A percentile compares a stretch with the other conserved stretches of the same genome.
Evolutionary conservation across 768 basidiomycete genomes (phyloP).

Genomic region (Termitomyces sp.): DNA sequence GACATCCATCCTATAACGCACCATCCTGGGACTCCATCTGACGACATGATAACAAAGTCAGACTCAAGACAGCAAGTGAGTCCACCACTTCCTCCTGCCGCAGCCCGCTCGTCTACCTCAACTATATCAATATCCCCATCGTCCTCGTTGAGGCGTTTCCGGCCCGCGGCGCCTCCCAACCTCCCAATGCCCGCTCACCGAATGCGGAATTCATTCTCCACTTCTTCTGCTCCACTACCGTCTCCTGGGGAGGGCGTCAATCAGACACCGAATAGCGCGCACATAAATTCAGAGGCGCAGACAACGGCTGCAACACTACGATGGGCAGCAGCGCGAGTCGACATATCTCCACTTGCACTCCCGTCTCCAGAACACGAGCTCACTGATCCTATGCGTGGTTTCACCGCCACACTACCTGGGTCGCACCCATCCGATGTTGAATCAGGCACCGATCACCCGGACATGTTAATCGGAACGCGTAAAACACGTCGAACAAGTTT

Average conservation of each 20-base stretch:
- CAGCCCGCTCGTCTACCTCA: slow-evolving; percentile 7
- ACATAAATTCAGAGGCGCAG: slow-evolving; percentile 45
- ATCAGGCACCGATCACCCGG: slow-evolving; percentile 23
- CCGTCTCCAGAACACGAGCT: slow-evolving; percentile 91
- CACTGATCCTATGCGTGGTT: slow-evolving; percentile 82
- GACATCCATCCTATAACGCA: background rate
- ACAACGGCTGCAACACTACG: slow-evolving; percentile 79
- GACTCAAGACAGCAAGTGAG: background rate
- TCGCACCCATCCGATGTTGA: slow-evolving; percentile 35
- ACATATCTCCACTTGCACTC: slow-evolving; percentile 81
- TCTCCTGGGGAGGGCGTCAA: slow-evolving; percentile 14
- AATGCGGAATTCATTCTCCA: slow-evolving; percentile 19
- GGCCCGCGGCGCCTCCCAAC: slow-evolving; percentile 10
- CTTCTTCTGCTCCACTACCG: slow-evolving; percentile 13
- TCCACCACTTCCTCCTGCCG: background rate
- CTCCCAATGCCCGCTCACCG: slow-evolving; percentile 15
- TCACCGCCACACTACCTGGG: slow-evolving; percentile 62
- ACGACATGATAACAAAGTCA: background rate
- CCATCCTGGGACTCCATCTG: background rate
- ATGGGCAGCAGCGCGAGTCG: slow-evolving; percentile 77
- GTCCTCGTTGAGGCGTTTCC: slow-evolving; percentile 9
- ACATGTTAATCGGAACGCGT: slow-evolving; percentile 44
- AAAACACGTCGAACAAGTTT: slow-evolving; percentile 61
- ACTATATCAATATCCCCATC: slow-evolving; percentile 10
- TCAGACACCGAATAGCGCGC: slow-evolving; percentile 12